A percentile compares a stretch with the other conserved stretches of the same genome.
Evolutionary conservation across 768 basidiomycete genomes (phyloP).

Genomic region (Boletus tylopilopsis): DNA sequence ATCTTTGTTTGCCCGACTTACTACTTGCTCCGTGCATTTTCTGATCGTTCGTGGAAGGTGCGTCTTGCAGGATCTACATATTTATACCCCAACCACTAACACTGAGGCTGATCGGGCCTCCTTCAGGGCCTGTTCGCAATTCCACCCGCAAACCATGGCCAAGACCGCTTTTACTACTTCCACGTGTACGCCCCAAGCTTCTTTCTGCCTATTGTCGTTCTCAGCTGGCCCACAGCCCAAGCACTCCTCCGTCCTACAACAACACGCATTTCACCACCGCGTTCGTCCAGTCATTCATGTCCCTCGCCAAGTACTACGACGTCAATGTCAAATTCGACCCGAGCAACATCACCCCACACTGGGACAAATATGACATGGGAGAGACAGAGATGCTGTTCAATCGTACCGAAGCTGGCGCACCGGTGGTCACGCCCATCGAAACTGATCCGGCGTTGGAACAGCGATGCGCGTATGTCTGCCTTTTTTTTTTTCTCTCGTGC

Average conservation of each 20-base stretch:
- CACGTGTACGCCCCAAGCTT: slow-evolving; percentile 12
- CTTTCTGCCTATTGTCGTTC: no score
- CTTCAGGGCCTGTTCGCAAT: slow-evolving; percentile 30
- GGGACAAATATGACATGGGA: slow-evolving; percentile 3
- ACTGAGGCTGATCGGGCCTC: neutral
- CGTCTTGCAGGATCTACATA: slow-evolving; percentile 18
- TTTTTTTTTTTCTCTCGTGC: no score
- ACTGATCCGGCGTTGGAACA: neutral
- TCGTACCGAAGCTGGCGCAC: neutral
- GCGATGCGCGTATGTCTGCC: slow-evolving; percentile 15
- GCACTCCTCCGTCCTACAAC: slow-evolving; percentile 17
- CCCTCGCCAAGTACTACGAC: slow-evolving; percentile 20
- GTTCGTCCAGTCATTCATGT: slow-evolving; percentile 27
- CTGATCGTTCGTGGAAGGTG: slow-evolving; percentile 32
- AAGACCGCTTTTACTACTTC: slow-evolving; percentile 41
- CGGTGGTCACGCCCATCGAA: neutral
- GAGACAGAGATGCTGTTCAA: slow-evolving; percentile 18
- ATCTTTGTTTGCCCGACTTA: slow-evolving; percentile 37
- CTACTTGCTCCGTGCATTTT: slow-evolving; percentile 28
- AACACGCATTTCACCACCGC: slow-evolving; percentile 26
- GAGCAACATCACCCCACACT: slow-evolving; percentile 14
- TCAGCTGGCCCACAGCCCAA: slow-evolving; percentile 4
- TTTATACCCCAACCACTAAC: slow-evolving; percentile 11
- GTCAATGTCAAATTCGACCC: slow-evolving; percentile 18
- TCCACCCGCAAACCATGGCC: slow-evolving; percentile 28